A percentile compares a stretch with the other conserved stretches of the same genome.
phyloP scores from a whole-genome alignment of 2,329 filamentous ascomycete genomes.

The Penicillium capsulatum region DNA sequence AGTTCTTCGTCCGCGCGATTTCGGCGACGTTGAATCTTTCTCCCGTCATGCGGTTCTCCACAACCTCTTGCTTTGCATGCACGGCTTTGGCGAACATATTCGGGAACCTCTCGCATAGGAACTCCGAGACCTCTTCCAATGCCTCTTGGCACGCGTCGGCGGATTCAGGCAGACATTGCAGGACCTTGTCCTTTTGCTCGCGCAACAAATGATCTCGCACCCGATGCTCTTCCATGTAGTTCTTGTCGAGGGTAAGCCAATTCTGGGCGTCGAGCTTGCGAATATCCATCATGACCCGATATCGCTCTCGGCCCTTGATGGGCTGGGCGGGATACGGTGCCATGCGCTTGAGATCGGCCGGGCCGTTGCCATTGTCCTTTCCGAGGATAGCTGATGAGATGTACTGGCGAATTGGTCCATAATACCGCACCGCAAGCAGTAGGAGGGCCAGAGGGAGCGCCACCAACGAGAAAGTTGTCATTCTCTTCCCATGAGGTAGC shows the following conservation, averaged over 20 bases:
- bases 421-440: slow-evolving; percentile 26
- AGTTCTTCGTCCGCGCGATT: slow-evolving; percentile 20
- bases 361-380: slow-evolving; percentile 3
- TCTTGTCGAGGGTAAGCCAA: slow-evolving; percentile 49
- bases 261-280: slow-evolving; percentile 44
- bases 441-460: slow-evolving; percentile 29
- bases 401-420: slow-evolving; percentile 18
- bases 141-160: slow-evolving; percentile 47
- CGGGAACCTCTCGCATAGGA: slow-evolving; percentile 45
- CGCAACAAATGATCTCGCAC: slow-evolving; percentile 42
- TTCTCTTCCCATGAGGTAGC: slow-evolving; percentile 24
- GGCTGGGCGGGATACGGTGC: slow-evolving; percentile 38
- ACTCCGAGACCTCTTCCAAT: slow-evolving; percentile 44
- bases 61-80: slow-evolving; percentile 24
- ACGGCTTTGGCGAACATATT: slow-evolving; percentile 39
- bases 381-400: slow-evolving; percentile 8
- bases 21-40: slow-evolving; percentile 43
- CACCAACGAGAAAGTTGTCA: slow-evolving; percentile 32
- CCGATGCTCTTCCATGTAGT: slow-evolving; percentile 44
- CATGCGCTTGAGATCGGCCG: slow-evolving; percentile 30
- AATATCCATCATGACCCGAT: slow-evolving; percentile 48
- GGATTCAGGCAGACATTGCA: slow-evolving; percentile 45
- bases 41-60: slow-evolving; percentile 44
- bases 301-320: slow-evolving; percentile 38
- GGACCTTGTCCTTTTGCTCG: slow-evolving; percentile 38